Percentiles rank a stretch among this genome's conserved stretches.
Conservation (phyloP, 148 eudicot species). For the Persicaria maculosa region DNA sequence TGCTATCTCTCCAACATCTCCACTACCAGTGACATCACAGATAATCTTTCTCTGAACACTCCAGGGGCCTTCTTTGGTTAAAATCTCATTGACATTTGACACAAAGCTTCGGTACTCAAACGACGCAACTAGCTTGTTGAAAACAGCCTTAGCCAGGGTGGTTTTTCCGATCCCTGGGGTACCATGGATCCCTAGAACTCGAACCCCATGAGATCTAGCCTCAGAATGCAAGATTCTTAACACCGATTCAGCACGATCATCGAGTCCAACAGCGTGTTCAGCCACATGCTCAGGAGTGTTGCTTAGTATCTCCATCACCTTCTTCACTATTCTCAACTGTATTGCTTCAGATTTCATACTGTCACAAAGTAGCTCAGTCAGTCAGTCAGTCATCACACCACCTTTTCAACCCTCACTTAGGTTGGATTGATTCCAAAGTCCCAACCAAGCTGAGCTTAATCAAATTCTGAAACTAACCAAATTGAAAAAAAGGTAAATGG, state of each 20-base stretch:
- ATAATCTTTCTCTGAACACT: slow-evolving; percentile 21
- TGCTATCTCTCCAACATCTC: slow-evolving; percentile 14
- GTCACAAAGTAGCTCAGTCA: too few species aligned
- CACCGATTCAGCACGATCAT: slow-evolving; percentile 26
- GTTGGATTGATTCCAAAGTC: too few species aligned
- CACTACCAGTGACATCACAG: slow-evolving; percentile 16
- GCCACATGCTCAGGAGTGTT: slow-evolving; percentile 38
- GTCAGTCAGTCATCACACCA: too few species aligned
- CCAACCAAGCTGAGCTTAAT: too few species aligned
- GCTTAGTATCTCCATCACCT: slow-evolving; percentile 30
- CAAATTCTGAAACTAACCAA: too few species aligned
- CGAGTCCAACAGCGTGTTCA: slow-evolving; percentile 34
- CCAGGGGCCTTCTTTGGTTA: slow-evolving; percentile 16
- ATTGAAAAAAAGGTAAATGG: too few species aligned
- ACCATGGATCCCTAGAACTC: slow-evolving; percentile 43
- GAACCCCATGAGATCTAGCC: slow-evolving; percentile 16
- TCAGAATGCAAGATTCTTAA: slow-evolving; percentile 17
- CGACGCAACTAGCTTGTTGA: slow-evolving; percentile 34
- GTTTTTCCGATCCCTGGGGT: slow-evolving; percentile 62
- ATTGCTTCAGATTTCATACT: background rate
- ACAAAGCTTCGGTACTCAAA: slow-evolving; percentile 38
- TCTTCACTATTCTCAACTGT: slow-evolving; percentile 24
- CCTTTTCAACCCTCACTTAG: too few species aligned
- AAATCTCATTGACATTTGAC: slow-evolving; percentile 34
- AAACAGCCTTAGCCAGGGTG: slow-evolving; percentile 54